Evolutionary conservation across 495 filamentous ascomycete species (phyloP).

Genomic region (Bryoglossum gracile): DNA sequence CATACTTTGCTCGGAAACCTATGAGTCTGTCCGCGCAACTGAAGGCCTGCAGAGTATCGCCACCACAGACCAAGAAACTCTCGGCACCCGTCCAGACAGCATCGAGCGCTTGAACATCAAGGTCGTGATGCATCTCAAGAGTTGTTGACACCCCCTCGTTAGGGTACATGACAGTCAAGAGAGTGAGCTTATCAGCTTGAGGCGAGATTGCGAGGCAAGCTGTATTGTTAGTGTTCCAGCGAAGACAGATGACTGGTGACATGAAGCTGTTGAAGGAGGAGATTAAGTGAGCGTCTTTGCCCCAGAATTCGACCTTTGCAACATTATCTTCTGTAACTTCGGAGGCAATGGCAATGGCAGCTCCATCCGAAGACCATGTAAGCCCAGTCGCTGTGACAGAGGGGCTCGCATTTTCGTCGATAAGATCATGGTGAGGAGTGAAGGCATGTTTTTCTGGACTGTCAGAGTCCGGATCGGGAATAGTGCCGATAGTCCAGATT

Average conservation of each 20-base stretch:
- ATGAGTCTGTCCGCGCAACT: slow-evolving; percentile 34
- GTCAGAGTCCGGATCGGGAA: slow-evolving; percentile 31
- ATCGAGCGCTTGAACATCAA: slow-evolving; percentile 42
- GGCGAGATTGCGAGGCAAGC: slow-evolving; percentile 50
- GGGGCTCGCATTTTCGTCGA: slow-evolving; percentile 27
- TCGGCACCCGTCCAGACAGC: slow-evolving; percentile 52
- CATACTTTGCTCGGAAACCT: slow-evolving; percentile 30
- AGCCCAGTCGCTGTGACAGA: slow-evolving; percentile 51
- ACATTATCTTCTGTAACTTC: slow-evolving; percentile 51
- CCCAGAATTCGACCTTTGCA: slow-evolving; percentile 57
- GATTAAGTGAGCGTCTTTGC: slow-evolving; percentile 45
- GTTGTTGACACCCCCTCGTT: slow-evolving; percentile 31
- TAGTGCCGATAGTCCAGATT: slow-evolving; percentile 62
- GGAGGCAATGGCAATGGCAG: slow-evolving; percentile 61
- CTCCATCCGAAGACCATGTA: slow-evolving; percentile 64
- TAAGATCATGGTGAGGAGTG: slow-evolving; percentile 32
- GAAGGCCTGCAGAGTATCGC: slow-evolving; percentile 39
- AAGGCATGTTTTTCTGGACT: slow-evolving; percentile 15
- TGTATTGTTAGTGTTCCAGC: slow-evolving; percentile 51
- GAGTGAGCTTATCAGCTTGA: slow-evolving; percentile 31
- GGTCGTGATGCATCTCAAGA: slow-evolving; percentile 37
- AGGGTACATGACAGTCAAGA: slow-evolving; percentile 45
- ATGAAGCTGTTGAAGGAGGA: slow-evolving; percentile 39
- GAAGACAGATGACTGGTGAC: slow-evolving; percentile 48
- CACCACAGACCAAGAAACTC: slow-evolving; percentile 54